Percentiles rank a stretch among this genome's conserved stretches.
Conservation (phyloP, 2,329 filamentous ascomycete species). For the Colletotrichum incanum region DNA sequence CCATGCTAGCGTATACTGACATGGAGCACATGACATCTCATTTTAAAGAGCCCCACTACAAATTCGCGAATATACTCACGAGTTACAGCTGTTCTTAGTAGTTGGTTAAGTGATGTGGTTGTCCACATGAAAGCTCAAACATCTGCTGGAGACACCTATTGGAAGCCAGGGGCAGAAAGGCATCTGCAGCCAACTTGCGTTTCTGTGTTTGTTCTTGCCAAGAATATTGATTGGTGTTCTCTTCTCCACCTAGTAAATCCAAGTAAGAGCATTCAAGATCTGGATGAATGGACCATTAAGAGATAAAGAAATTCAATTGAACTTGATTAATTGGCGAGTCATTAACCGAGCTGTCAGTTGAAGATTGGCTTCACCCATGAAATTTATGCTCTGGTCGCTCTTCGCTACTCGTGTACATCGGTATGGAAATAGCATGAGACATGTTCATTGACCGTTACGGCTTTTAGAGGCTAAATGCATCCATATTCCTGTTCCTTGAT, state of each 20-base stretch:
- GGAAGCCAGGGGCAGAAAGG: too few relatives aligned
- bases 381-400: not conserved
- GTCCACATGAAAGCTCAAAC: fast-evolving
- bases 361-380: not conserved
- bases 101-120: not conserved
- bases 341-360: not conserved
- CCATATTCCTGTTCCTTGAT: not conserved
- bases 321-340: not conserved
- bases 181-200: too few relatives aligned
- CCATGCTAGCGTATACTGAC: too few relatives aligned
- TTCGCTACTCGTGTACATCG: too few relatives aligned
- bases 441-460: too few relatives aligned
- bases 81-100: not conserved
- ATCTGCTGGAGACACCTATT: not conserved
- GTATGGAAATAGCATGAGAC: not conserved
- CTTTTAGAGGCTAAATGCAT: too few relatives aligned
- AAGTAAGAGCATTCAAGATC: not conserved
- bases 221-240: not conserved
- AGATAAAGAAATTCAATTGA: not conserved
- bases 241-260: not conserved
- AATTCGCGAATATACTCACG: not conserved
- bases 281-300: not conserved
- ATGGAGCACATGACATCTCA: too few relatives aligned
- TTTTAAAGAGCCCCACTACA: too few relatives aligned
- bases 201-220: too few relatives aligned